Base-by-base conservation (phyloP, 768 basidiomycete genomes). In the Lactarius akahatsu region DNA sequence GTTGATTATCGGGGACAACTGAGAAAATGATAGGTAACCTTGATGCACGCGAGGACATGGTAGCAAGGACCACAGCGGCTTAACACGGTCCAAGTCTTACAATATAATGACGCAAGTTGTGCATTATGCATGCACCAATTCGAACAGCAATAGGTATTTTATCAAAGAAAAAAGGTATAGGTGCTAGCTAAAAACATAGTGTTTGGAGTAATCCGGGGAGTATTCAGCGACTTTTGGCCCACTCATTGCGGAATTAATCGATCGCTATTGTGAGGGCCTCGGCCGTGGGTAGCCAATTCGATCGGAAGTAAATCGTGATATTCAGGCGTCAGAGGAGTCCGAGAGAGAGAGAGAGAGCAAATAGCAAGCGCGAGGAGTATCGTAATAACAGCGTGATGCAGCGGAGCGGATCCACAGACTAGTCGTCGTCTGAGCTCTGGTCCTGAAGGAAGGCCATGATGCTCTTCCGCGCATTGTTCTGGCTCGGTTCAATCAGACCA, bases 401-500 rank as follows among this genome's bases (percentile, higher is more conserved):
- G 69, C 9, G 20, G 10, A n/a, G 64, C 13, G 30, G 20, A 45
- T 13, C n/a, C 18, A 40, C 13, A 16, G 30, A 40, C 78, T 72
- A 83, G n/a, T 86, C 85, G 23, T 83, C 82, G 43, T 88, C 88
- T 38, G 62, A 63, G 70, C 89, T 90, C 72, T 91, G 88, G 71
- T 89, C 87, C 45, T 77, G 80, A 66, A 92, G 77, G 74, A 92
- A 92, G 6, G 86, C 88, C 79, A 83, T 83, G 59, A 92, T 90
- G 65, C 85, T 89, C 64, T 79, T 78, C 23, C 82, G 78, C 23
- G 84, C 84, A 55, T 77, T 84, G 64, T 70, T 73, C 81, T 82
- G 32, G 60, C 8, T 43, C n/a, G 10, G 10, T 50, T 26, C 47
- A 26, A 43, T 66, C 50, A 62, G 52, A 26, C 8, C 11, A 2